A percentile compares a stretch with the other conserved stretches of the same genome.
Evolutionary conservation across 2,329 filamentous ascomycete genomes (phyloP).

Genomic region (Scedosporium minutisporum): DNA sequence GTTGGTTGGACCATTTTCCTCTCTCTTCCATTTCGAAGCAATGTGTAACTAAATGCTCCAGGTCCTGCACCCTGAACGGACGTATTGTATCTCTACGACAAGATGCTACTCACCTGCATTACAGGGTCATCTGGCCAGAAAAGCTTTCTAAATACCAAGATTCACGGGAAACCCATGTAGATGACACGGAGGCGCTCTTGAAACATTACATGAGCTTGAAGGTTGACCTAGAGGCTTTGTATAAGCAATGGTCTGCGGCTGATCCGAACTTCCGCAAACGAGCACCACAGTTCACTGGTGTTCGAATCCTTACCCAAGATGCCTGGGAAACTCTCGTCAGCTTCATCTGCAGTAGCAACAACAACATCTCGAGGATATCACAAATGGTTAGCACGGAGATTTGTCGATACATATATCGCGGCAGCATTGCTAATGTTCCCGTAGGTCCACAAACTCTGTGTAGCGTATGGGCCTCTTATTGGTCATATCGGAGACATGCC

Average conservation of each 20-base stretch:
- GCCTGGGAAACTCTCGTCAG: constrained; percentile 89
- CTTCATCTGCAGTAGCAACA: constrained; percentile 98
- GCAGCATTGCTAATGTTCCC: constrained; percentile 3
- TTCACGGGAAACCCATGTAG: constrained; percentile 25
- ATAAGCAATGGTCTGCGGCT: constrained; percentile 74
- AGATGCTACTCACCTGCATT: constrained; percentile 69
- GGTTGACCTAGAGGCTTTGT: constrained; percentile 66
- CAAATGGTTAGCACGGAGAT: constrained; percentile 61
- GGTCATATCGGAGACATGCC: constrained; percentile 58
- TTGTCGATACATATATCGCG: not conserved
- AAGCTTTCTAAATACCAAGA: constrained; percentile 11
- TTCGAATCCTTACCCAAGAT: constrained; percentile 88
- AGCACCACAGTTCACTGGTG: constrained; percentile 78
- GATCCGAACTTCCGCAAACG: constrained; percentile 85
- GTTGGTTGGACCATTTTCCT: constrained; percentile 28
- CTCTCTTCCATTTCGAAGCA: not conserved
- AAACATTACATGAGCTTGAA: constrained; percentile 79
- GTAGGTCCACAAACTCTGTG: constrained; percentile 75
- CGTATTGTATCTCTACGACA: constrained; percentile 80
- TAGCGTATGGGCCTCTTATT: constrained; percentile 72
- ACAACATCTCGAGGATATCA: constrained; percentile 90
- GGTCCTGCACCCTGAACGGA: constrained; percentile 76
- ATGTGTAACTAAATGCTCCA: constrained; percentile 18
- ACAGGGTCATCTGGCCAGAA: constrained; percentile 56
- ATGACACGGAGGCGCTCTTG: constrained; percentile 66